A percentile compares a stretch with the other conserved stretches of the same genome.
phyloP scores from a whole-genome alignment of 768 basidiomycete species.

The Rhizopogon rudus region DNA sequence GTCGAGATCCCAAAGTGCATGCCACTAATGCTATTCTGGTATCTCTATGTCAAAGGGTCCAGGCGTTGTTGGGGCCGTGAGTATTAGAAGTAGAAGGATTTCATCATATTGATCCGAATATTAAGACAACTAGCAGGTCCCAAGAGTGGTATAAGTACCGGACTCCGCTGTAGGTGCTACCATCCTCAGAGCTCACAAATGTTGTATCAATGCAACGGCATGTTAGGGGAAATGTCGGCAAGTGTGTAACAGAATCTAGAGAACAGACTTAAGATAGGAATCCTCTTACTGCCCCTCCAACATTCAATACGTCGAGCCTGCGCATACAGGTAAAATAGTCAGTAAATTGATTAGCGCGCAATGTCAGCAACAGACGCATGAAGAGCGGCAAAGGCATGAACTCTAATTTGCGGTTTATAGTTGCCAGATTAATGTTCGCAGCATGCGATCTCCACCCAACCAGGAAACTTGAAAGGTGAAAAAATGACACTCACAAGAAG shows the following conservation, averaged over 20 bases:
- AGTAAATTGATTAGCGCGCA: neutral
- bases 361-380: neutral
- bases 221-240: neutral
- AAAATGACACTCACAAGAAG: constrained; percentile 63
- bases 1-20: neutral
- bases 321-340: neutral
- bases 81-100: constrained; percentile 1
- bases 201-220: neutral
- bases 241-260: neutral
- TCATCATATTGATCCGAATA: neutral
- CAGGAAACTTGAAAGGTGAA: neutral
- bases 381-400: neutral
- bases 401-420: neutral
- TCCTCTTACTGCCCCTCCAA: constrained; percentile 87
- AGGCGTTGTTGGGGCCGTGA: neutral
- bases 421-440: neutral
- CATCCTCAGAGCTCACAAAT: neutral
- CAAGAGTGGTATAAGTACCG: neutral
- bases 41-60: neutral
- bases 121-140: neutral
- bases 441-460: neutral
- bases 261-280: constrained; percentile 55
- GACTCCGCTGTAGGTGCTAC: neutral
- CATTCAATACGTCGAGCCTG: constrained; percentile 82
- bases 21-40: too few species aligned